Base-by-base conservation (phyloP, 345 rosid genomes). In the Brassica rapa region DNA sequence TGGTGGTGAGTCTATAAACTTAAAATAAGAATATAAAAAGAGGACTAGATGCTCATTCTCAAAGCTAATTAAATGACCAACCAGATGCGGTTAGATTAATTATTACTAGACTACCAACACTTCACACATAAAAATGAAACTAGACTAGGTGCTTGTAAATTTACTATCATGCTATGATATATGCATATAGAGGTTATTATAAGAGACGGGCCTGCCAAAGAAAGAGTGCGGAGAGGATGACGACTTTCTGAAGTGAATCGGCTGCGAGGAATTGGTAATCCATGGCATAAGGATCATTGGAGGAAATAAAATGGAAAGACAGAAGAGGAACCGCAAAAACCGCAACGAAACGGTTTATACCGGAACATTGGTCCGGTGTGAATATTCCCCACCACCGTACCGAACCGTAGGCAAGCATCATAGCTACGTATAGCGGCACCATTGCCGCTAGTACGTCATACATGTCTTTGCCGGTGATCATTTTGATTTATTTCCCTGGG, bases 321-420 rank as follows among this genome's bases (percentile, higher is more conserved):
- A 92, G 90, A 14, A 92, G 79, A 0, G 97, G 97, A 62, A 91
- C 97, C 0, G 97, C 94, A 23, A 91, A 91, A 8, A 91, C 91
- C 4, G 97, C 97, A 15, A 91, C 97, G 21, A 91, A 91, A 27
- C 97, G 90, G 85, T 91, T 89, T 71, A 91, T 91, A 7, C 97
- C 97, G 6, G 97, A 89, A 77, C 97, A 91, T 62, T 91, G 97
- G 77, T 88, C 91, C 7, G 94, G 91, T 3, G 94, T 88, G 83
- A 92, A 92, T 77, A 92, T 90, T 65, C 88, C 90, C 97, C 97
- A 92, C 97, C 97, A 92, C 39, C 93, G 81, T 29, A 92, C 97
- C 23, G 97, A 92, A 8, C 95, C 97, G 56, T 92, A 92, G 61
- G 97, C 97, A 6, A 92, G 66, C 10, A 90, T 85, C 97, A 92